Conservation (phyloP, 441 rosid species). For the Mallotus japonicus region DNA sequence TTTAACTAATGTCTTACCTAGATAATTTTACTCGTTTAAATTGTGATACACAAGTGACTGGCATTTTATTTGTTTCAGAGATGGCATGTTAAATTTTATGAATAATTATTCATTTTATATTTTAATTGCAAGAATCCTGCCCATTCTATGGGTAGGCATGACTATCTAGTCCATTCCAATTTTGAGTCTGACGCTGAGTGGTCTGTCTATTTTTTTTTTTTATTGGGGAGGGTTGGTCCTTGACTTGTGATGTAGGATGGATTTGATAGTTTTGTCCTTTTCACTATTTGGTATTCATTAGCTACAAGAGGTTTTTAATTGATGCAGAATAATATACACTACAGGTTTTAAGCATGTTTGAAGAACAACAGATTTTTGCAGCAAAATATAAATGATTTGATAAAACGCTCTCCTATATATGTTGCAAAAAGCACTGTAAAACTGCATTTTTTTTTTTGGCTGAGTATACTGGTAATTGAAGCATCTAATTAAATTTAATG, state of each 20-base stretch:
- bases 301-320: neutral
- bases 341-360: neutral
- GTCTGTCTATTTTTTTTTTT: neutral
- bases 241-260: slow-evolving; percentile 1
- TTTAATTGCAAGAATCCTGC: neutral
- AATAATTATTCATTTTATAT: neutral
- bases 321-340: neutral
- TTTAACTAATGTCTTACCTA: neutral
- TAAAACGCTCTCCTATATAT: neutral
- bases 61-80: neutral
- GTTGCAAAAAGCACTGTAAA: neutral
- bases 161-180: slow-evolving; percentile 10
- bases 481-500: slow-evolving; percentile 27
- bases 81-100: neutral
- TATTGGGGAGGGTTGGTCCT: neutral
- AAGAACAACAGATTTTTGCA: neutral
- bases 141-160: neutral
- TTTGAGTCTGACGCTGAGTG: too few species aligned
- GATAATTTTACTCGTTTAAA: neutral
- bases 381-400: neutral
- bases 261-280: neutral
- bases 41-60: neutral
- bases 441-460: neutral
- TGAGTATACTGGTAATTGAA: slow-evolving; percentile 11
- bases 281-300: neutral